Conservation (phyloP, 176 grass and related monocot species). For the Musa itinerans region DNA sequence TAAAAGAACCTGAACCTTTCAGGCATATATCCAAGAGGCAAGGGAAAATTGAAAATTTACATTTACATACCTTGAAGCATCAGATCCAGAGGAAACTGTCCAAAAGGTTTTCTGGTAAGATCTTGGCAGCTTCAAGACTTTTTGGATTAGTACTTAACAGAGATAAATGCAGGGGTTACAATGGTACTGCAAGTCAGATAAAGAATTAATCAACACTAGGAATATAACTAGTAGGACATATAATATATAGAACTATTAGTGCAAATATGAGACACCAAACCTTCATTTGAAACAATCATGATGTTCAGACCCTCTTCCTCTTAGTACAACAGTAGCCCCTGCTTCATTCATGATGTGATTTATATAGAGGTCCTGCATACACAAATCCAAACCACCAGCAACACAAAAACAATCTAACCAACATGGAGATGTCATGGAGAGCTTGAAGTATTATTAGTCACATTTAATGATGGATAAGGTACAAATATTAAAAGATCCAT, state of each 20-base stretch:
- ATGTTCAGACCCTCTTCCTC: conserved; percentile 49
- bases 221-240: background rate
- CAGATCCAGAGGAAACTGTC: conserved; percentile 72
- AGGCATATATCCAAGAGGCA: background rate
- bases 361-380: conserved; percentile 91
- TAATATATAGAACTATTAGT: conserved; percentile 19
- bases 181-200: conserved; percentile 38
- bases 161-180: conserved; percentile 57
- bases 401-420: conserved; percentile 62
- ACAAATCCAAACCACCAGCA: conserved; percentile 49
- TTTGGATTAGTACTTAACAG: conserved; percentile 65
- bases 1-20: background rate
- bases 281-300: conserved; percentile 43
- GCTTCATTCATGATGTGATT: conserved; percentile 98
- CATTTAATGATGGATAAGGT: conserved; percentile 13
- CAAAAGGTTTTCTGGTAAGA: conserved; percentile 88
- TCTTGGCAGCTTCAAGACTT: conserved; percentile 69
- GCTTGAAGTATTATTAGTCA: conserved; percentile 69
- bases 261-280: conserved; percentile 10
- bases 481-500: conserved; percentile 4
- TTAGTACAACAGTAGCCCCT: conserved; percentile 73
- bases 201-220: background rate
- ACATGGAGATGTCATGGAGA: conserved; percentile 84
- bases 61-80: conserved; percentile 59
- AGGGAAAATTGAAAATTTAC: background rate